Evolutionary conservation across 306 rosid genomes (phyloP).

Genomic region (Acacia acuminata): DNA sequence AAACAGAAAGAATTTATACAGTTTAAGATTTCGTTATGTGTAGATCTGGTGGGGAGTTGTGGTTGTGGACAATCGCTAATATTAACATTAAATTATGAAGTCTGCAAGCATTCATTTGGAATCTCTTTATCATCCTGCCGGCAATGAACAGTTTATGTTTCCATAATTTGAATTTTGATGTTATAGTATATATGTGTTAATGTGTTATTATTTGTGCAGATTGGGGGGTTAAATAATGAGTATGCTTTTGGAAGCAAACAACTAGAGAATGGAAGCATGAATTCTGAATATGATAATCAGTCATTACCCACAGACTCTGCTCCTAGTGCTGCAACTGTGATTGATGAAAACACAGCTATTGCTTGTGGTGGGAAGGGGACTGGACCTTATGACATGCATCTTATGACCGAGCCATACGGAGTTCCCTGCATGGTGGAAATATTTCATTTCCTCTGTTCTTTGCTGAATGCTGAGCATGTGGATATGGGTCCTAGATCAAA

Average conservation of each 20-base stretch:
- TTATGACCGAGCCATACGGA: slow-evolving; percentile 90
- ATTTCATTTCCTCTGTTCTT: slow-evolving; percentile 85
- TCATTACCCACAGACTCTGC: slow-evolving; percentile 49
- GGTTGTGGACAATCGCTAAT: slow-evolving; percentile 15
- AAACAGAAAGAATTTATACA: not conserved
- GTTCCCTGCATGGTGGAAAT: slow-evolving; percentile 99
- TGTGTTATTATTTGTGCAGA: slow-evolving; percentile 51
- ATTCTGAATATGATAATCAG: slow-evolving; percentile 71
- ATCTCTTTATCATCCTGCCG: slow-evolving; percentile 5
- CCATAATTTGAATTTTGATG: slow-evolving; percentile 25
- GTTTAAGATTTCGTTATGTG: not conserved
- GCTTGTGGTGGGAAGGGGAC: slow-evolving; percentile 59
- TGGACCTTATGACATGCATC: slow-evolving; percentile 69
- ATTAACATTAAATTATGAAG: not conserved
- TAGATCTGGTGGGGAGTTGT: not conserved
- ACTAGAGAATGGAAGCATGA: slow-evolving; percentile 76
- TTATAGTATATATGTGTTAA: slow-evolving; percentile 12
- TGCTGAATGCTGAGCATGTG: slow-evolving; percentile 76
- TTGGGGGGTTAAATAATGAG: slow-evolving; percentile 58
- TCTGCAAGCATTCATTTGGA: slow-evolving; percentile 14
- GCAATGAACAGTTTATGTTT: slow-evolving; percentile 31
- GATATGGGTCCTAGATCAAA: slow-evolving; percentile 77
- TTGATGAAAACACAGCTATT: slow-evolving; percentile 58
- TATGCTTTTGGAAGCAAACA: slow-evolving; percentile 68
- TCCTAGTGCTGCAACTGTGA: slow-evolving; percentile 52